Evolutionary conservation across 2,329 filamentous ascomycete species (phyloP), one percentile per base, ranked within the genome.

Genomic region (Uncinocarpus reesii): DNA sequence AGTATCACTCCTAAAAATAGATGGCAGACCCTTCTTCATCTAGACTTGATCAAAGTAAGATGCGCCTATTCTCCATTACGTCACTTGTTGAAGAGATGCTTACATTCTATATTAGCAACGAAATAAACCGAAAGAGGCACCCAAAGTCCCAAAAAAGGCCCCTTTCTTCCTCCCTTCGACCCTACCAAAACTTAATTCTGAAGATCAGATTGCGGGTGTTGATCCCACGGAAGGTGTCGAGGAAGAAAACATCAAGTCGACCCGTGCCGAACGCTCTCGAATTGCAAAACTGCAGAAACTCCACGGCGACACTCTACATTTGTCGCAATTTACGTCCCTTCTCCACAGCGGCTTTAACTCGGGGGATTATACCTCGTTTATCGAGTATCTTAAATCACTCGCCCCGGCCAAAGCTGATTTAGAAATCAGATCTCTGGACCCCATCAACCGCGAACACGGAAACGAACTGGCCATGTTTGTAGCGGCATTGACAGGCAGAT

Each of bases 1-100:
- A 93, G 86, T 65, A 67, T 96, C 43, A 83, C 96, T 3, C 93
- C 92, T 8, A 88, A 85, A 64, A 87, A 84, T 53, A 79, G 84
- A 58, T 98, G 92, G 92, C 90, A 96, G 66, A 95, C 88, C 1
- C 73, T 98, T 11, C 73, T 98, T 23, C 86, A 98, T 64, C 76
- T 98, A 2, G 92, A 98, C 61, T 71, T 88, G 21, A 95, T 98
- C 62, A 85, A 70, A 57, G 71, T 71, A 62, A n/a, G n/a, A n/a
- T 34, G 49, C 49, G 23, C 28, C 24, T 26, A 18, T 28, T 32
- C 11, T 26, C 26, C 21, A n/a, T n/a, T n/a, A n/a, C 18, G 15
- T 43, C 31, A 21, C 13, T 10, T 20, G 15, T 46, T 48, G 41
- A 26, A 10, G 16, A 20, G 13, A 16, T 13, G 56, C 54, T 38